Evolutionary conservation across 2,329 filamentous ascomycete genomes (phyloP), one percentile per base, ranked within the genome.

Genomic region (Alternaria viburni): DNA sequence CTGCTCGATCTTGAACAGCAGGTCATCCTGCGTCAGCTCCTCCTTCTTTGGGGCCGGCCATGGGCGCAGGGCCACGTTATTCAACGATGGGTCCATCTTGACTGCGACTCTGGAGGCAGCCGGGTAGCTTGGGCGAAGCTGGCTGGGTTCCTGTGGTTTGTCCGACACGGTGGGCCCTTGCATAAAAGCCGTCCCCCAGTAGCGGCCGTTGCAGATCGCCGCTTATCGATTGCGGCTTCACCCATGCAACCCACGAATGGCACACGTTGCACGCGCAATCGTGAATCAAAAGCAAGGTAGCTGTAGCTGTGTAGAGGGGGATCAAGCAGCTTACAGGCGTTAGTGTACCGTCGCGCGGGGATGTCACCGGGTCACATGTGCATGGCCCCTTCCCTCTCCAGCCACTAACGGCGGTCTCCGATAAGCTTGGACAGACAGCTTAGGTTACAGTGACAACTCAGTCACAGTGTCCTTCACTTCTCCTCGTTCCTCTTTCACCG

Each of bases 1-100:
- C 69, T 94, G 93, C 61, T 86, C 83, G 69, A 97, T 93, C 70
- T 95, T 90, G 50, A 91, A 87, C 60, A 87, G 84, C n/a, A 97
- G 47, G 15, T 76, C 75, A 19, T 73, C 67, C 54, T 84, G 50
- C 85, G 86, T 75, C 82, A 87, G 81, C 83, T 86, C 73, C 81
- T 84, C 68, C 74, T 78, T 74, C 83, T 82, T 60, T 69, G 66
- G 73, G 67, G 85, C 82, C 15, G 90, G 88, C 83, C 86, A 88
- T 45, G 91, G 87, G 61, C 88, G 87, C 62, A 94, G 81, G 10
- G 89, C 87, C 55, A 93, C 74, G 17, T 74, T 86, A 19, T 75
- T 72, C 43, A 76, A 64, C 19, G 76, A 69, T 19, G 76, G 68
- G 17, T 74, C 72, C 73, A 77, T 79, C 45, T 50, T 51, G 43